Conservation (phyloP, 345 rosid species). For the Corymbia maculata region DNA sequence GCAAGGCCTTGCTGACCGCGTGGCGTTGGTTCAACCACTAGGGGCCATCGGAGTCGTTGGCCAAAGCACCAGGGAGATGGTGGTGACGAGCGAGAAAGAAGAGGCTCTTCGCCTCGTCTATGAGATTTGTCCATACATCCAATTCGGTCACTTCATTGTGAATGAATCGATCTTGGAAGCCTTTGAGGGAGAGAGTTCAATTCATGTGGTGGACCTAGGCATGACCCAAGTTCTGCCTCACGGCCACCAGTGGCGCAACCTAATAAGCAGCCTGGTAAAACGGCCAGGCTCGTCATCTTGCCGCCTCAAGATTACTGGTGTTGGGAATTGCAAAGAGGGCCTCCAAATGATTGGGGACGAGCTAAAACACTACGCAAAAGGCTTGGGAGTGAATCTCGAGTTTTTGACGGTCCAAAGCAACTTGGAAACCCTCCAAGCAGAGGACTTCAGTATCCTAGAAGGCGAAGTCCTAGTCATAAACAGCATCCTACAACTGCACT, state of each 20-base stretch:
- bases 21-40: conserved; percentile 27
- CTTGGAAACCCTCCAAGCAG: conserved; percentile 22
- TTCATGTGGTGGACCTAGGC: conserved; percentile 40
- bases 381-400: conserved; percentile 16
- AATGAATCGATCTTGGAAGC: conserved; percentile 38
- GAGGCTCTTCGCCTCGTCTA: conserved; percentile 30
- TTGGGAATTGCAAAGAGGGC: conserved; percentile 11
- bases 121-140: conserved; percentile 39
- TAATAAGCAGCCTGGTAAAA: conserved; percentile 21
- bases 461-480: conserved; percentile 28
- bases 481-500: conserved; percentile 38
- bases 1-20: conserved; percentile 35
- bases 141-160: conserved; percentile 34
- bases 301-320: conserved; percentile 24
- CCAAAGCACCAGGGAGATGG: background rate
- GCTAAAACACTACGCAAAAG: conserved; percentile 6
- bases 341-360: conserved; percentile 19
- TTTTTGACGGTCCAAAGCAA: conserved; percentile 9
- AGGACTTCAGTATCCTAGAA: conserved; percentile 5
- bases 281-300: conserved; percentile 10
- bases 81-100: conserved; percentile 11
- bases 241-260: conserved; percentile 28
- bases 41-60: conserved; percentile 13
- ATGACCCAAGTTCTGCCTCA: conserved; percentile 28
- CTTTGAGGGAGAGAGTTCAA: conserved; percentile 54